These are phyloP conservation scores for Leucocoprinus sp. DNA, from an alignment of 768 basidiomycete genomes.

Conservation along the genomic window DNA sequence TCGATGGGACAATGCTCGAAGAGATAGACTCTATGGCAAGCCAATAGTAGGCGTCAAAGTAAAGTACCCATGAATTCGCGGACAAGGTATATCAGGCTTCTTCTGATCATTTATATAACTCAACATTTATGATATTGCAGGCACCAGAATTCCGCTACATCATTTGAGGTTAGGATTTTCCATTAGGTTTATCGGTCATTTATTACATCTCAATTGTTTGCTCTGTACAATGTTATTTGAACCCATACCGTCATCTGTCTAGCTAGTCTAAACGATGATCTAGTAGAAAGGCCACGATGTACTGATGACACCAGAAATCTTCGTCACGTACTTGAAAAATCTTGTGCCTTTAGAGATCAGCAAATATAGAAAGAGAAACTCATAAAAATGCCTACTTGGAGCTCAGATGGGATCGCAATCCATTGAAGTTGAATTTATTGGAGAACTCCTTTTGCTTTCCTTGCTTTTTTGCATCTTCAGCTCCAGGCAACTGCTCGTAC, in stretches of 20 bases:
- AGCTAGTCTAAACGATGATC: neutral
- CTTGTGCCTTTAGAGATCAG: slow-evolving; percentile 33
- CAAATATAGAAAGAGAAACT: neutral
- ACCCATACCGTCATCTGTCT: neutral
- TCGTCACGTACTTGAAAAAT: slow-evolving; percentile 2
- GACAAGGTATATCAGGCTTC: slow-evolving; percentile 41
- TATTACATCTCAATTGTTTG: too few species aligned
- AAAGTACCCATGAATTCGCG: slow-evolving; percentile 55
- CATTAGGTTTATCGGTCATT: neutral
- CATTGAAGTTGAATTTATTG: slow-evolving; percentile 39
- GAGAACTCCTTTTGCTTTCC: slow-evolving; percentile 16
- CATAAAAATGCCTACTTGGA: slow-evolving; percentile 37
- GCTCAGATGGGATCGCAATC: slow-evolving; percentile 54
- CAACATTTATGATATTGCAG: slow-evolving; percentile 22
- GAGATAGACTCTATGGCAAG: slow-evolving; percentile 46
- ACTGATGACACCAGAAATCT: slow-evolving; percentile 2
- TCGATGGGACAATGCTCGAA: slow-evolving; percentile 47
- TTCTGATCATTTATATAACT: neutral
- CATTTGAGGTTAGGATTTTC: slow-evolving; percentile 18
- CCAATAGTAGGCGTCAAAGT: slow-evolving; percentile 39
- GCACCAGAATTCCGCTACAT: slow-evolving; percentile 57
- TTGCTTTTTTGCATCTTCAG: too few species aligned
- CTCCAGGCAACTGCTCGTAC: neutral
- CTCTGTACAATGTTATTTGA: too few species aligned
- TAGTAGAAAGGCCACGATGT: neutral